These are phyloP conservation scores for Panicum hallii DNA, from an alignment of 202 grass and related monocot genomes.

Conservation along the genomic window DNA sequence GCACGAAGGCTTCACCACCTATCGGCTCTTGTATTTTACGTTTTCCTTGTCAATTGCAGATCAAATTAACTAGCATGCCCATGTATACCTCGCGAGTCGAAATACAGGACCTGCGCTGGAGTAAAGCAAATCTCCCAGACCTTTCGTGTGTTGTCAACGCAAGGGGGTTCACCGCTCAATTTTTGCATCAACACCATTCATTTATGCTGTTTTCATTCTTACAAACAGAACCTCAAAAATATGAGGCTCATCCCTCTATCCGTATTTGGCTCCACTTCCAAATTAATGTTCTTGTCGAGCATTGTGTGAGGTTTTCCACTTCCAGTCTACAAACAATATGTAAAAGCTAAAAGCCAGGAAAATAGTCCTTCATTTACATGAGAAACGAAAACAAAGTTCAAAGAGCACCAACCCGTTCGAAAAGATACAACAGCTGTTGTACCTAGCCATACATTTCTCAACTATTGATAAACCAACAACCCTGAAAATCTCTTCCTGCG, in stretches of 20 bases:
- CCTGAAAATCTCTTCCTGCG: conserved; percentile 86
- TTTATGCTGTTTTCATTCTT: conserved; percentile 86
- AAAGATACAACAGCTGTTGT: conserved; percentile 88
- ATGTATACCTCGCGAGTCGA: too few relatives aligned
- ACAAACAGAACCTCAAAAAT: conserved; percentile 95
- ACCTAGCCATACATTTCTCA: conserved; percentile 95
- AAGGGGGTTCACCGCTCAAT: too few relatives aligned
- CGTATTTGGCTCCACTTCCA: conserved; percentile 69
- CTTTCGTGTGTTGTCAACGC: too few relatives aligned
- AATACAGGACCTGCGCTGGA: too few relatives aligned
- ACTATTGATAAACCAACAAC: conserved; percentile 94
- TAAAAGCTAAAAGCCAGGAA: conserved; percentile 31
- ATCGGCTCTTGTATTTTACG: too few relatives aligned
- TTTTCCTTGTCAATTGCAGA: too few relatives aligned
- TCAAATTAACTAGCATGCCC: too few relatives aligned
- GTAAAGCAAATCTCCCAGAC: too few relatives aligned
- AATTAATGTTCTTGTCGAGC: conserved; percentile 80
- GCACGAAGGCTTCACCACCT: too few relatives aligned
- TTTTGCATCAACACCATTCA: neutral
- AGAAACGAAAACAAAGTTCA: conserved; percentile 34
- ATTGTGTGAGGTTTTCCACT: conserved; percentile 95
- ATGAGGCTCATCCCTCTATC: conserved; percentile 88
- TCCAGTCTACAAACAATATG: conserved; percentile 68
- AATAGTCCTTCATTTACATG: neutral
- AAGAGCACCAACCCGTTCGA: conserved; percentile 83